Base-by-base conservation (phyloP, 148 eudicot genomes). In the Nyssa sinensis region DNA sequence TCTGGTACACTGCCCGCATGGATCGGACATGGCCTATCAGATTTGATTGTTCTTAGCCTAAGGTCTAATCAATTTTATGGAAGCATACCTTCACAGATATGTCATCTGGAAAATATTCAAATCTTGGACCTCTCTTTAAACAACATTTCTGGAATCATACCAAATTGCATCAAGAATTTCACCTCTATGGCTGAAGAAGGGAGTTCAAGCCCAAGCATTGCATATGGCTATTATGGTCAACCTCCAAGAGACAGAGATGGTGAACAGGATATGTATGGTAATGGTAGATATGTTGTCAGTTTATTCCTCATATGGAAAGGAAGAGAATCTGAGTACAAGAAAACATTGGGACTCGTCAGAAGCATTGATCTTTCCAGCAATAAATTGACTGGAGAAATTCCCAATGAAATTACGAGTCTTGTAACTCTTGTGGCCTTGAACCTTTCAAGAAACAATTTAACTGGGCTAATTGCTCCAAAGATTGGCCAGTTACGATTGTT, bases 331-430 rank as follows among this genome's bases (percentile, higher is more conserved):
- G 74, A 71, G 60, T 66, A 71, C 49, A 29, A 24, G 6, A 76
- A 47, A 29, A 67, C 55, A 9, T 23, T 51, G 28, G 27, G 59
- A 7, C 77, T 74, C 0, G 28, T 75, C 16, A 82, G 75, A 21
- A 60, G 47, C 73, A 78, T 82, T 3, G 74, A 82, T 57, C 72
- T 82, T 25, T 82, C 84, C 12, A 28, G 67, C 35, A 82, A 78
- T 65, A 39, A 32, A 55, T 68, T 78, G 6, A 39, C 13, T 0
- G 84, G 81, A 0, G 53, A 70, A 55, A 75, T 82, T 62, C 85
- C 79, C 0, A 1, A 19, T 3, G 62, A 63, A 65, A 0, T 82
- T n/a, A 49, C 58, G 10, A 67, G 41, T 21, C 59, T 82, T n/a
- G 65, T 8, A 44, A 44, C 23, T 21, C 23, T 82, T 31, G 66